Base-by-base conservation (phyloP, 176 grass and related monocot genomes). In the Aegilops longissima region DNA sequence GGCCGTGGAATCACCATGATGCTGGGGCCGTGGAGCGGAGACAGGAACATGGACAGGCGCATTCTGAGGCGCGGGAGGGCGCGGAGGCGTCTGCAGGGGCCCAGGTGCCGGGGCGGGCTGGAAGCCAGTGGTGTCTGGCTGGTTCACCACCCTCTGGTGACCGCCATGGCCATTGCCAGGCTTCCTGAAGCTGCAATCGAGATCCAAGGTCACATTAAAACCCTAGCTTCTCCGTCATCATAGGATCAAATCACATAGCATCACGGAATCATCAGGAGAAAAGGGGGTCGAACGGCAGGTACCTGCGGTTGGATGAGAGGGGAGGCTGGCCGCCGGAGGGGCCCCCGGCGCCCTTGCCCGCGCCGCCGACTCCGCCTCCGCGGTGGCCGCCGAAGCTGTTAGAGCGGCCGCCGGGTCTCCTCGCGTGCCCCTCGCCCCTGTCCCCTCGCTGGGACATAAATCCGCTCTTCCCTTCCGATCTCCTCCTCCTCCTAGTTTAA, bases 401-500 rank as follows among this genome's bases (percentile, higher is more conserved):
- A 70, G 91, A 92, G 88, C 93, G 91, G 85, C 63, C 65, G 85
- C 69, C 70, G 91, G 93, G 84, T 95, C 91, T 95, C 92, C 89
- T 93, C 84, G 89, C 84, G 89, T 92, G 69, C 75, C 89, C 93
- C 89, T 92, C 91, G 87, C 83, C 92, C 85, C 86, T 92, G 86
- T 89, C 89, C 85, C 85, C 89, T 91, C 89, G 89, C 89, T 91
- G 85, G 84, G 96, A 98, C 96, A 98, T 98, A 98, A 90, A 91
- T 91, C 61, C 89, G 49, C 63, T 54, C 51, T 40, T 31, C 29
- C 64, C 51, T 84, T 51, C 81, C 89, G 89, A 91, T 91, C 76
- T 91, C 81, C 85, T 91, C 85, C 67, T 90, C 76, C 76, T 84
- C 51, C 10, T 68, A 4, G 44, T 80, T 73, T 63, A 8, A 68